phyloP scores from a whole-genome alignment of 306 rosid species.

The Malus sieversii region DNA sequence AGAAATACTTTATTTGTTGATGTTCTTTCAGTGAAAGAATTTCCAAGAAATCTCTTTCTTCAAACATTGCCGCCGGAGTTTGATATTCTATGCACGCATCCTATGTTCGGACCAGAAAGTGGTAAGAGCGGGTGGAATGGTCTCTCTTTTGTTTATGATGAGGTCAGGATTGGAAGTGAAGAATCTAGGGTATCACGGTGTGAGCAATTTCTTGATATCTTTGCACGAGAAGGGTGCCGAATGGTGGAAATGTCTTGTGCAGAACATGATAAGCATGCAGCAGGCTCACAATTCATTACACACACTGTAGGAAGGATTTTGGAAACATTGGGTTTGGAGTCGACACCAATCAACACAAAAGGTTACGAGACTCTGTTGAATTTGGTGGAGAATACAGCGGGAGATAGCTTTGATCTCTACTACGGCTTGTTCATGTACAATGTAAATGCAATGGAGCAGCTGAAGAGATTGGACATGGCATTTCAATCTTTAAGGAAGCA shows the following conservation, averaged over 20 bases:
- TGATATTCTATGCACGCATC: constrained; percentile 85
- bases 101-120: constrained; percentile 98
- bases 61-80: constrained; percentile 50
- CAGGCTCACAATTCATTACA: constrained; percentile 85
- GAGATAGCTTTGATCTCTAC: constrained; percentile 87
- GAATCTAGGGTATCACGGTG: constrained; percentile 56
- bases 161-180: constrained; percentile 56
- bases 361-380: constrained; percentile 76
- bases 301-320: constrained; percentile 80
- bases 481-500: constrained; percentile 67
- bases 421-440: constrained; percentile 88
- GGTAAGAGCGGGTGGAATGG: constrained; percentile 74
- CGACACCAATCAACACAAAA: constrained; percentile 70
- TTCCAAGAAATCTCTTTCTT: constrained; percentile 72
- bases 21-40: constrained; percentile 87
- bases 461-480: constrained; percentile 53
- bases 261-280: constrained; percentile 80
- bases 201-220: constrained; percentile 59
- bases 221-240: constrained; percentile 66
- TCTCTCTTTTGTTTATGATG: constrained; percentile 69
- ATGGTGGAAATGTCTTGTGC: constrained; percentile 96
- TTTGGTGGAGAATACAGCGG: constrained; percentile 74
- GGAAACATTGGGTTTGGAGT: constrained; percentile 55
- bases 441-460: constrained; percentile 72
- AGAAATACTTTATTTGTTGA: constrained; percentile 85